These are phyloP conservation scores for Leishmania gerbilli DNA, from an alignment of 208 protist species.

Conservation along the genomic window DNA sequence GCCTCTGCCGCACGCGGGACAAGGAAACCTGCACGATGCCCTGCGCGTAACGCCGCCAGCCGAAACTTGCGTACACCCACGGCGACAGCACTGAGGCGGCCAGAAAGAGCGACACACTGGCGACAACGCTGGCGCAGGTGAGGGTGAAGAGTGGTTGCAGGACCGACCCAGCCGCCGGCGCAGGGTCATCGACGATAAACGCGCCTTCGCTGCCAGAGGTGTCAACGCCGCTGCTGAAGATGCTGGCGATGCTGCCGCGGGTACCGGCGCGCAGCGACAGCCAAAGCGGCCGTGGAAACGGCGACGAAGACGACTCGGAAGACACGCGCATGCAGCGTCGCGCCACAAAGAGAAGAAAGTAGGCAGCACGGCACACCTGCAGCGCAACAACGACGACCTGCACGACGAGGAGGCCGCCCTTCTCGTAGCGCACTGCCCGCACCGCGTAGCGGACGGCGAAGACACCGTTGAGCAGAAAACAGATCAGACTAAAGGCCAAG, in stretches of 20 bases:
- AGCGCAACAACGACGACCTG: slow-evolving; percentile 47
- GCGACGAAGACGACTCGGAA: neutral
- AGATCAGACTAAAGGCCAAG: slow-evolving; percentile 47
- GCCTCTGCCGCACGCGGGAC: slow-evolving; percentile 28
- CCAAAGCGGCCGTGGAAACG: neutral
- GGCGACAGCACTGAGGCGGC: slow-evolving; percentile 21
- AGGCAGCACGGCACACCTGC: slow-evolving; percentile 39
- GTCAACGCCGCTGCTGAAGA: neutral
- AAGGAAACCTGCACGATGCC: slow-evolving; percentile 47
- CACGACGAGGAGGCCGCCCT: slow-evolving; percentile 48
- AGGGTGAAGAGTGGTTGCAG: slow-evolving; percentile 2
- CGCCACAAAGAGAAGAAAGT: slow-evolving; percentile 41
- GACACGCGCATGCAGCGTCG: slow-evolving; percentile 23
- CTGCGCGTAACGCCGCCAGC: slow-evolving; percentile 56
- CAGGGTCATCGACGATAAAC: too few relatives aligned
- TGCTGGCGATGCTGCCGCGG: neutral
- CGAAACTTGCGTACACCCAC: slow-evolving; percentile 50
- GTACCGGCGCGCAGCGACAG: neutral
- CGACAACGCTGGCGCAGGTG: slow-evolving; percentile 12
- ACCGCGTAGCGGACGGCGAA: slow-evolving; percentile 45
- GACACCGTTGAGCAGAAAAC: slow-evolving; percentile 49
- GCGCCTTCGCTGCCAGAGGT: neutral
- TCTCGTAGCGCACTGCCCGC: slow-evolving; percentile 61
- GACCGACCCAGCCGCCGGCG: neutral
- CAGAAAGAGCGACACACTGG: slow-evolving; percentile 24